Evolutionary conservation across 2,329 filamentous ascomycete genomes (phyloP), one percentile per base, ranked within the genome.

Genomic region (Westerdykella aurantiaca): DNA sequence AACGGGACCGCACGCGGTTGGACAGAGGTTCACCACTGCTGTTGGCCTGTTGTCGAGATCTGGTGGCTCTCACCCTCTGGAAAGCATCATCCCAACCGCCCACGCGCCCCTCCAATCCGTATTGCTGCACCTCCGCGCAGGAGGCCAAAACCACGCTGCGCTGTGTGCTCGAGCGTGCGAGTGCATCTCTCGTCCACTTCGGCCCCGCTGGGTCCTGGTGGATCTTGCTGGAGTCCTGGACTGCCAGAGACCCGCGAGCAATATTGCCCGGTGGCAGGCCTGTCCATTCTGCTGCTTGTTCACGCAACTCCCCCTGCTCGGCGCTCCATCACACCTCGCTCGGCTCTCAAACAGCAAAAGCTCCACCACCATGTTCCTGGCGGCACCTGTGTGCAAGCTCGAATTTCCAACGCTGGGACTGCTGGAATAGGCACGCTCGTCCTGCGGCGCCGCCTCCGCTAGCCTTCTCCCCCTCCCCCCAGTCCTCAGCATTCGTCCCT

Each of bases 361-460:
- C 60, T 61, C 59, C 63, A 61, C 49, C 56, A 57, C 59, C 56
- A 61, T 58, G 60, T 62, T 51, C 56, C 58, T 62, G 58, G 59
- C 57, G 55, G 50, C 42, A 38, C 47, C 42, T 47, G 42, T 44
- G 47, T 41, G 40, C n/a, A 18, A 47, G 53, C 56, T 56, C 51
- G 53, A 56, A 48, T 47, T 55, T 52, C 43, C 43, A 5, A 17
- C 37, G 31, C 43, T 50, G 41, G 44, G 35, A 50, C 50, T 50
- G 48, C 53, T 56, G 49, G 47, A 45, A 50, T 56, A 37, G 38
- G 48, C 48, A 46, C 38, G 12, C 34, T 42, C 49, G 46, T 45
- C 52, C 46, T 51, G 53, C 52, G 16, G 44, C 50, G 43, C 51
- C 25, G 25, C 25, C 10, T 29, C 25, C 25, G 4, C 25, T 6